phyloP scores from a whole-genome alignment of 768 basidiomycete genomes.

The Trametopsis cervina region DNA sequence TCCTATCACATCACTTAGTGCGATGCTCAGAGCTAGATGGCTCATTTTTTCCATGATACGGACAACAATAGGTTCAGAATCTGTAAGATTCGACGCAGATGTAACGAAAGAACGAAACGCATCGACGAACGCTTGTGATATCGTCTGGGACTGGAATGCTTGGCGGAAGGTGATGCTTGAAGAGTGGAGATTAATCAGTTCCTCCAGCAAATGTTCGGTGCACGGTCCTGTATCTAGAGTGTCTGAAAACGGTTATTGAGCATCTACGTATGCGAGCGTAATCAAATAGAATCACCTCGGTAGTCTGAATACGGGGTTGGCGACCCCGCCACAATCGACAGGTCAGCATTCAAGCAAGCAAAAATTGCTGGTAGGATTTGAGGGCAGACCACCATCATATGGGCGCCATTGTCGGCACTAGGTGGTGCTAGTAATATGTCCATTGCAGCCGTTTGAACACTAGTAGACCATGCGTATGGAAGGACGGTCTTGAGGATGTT shows the following conservation, averaged over 20 bases:
- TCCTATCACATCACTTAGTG: conserved; percentile 54
- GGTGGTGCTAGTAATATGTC: conserved; percentile 53
- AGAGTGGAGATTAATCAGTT: conserved; percentile 62
- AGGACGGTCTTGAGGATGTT: conserved; percentile 61
- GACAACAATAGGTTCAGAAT: conserved; percentile 37
- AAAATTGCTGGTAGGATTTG: conserved; percentile 70
- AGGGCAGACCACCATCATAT: conserved; percentile 44
- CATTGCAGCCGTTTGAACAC: conserved; percentile 62
- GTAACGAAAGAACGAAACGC: conserved; percentile 51
- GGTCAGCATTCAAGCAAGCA: conserved; percentile 54
- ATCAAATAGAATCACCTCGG: conserved; percentile 9
- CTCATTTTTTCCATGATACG: conserved; percentile 64
- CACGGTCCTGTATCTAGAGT: conserved; percentile 21
- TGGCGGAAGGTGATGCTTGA: conserved; percentile 61
- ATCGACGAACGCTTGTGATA: conserved; percentile 60
- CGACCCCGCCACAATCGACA: conserved; percentile 22
- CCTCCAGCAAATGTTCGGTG: conserved; percentile 59
- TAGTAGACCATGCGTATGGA: conserved; percentile 59
- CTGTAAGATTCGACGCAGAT: conserved; percentile 30
- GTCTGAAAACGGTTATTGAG: conserved; percentile 3
- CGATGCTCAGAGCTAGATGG: conserved; percentile 62
- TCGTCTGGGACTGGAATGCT: conserved; percentile 65
- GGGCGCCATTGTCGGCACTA: conserved; percentile 12
- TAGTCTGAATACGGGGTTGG: background rate
- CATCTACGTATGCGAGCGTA: too few species aligned